Conservation (phyloP, 164 flowering plant genomes). For the Nymphaea colorata region DNA sequence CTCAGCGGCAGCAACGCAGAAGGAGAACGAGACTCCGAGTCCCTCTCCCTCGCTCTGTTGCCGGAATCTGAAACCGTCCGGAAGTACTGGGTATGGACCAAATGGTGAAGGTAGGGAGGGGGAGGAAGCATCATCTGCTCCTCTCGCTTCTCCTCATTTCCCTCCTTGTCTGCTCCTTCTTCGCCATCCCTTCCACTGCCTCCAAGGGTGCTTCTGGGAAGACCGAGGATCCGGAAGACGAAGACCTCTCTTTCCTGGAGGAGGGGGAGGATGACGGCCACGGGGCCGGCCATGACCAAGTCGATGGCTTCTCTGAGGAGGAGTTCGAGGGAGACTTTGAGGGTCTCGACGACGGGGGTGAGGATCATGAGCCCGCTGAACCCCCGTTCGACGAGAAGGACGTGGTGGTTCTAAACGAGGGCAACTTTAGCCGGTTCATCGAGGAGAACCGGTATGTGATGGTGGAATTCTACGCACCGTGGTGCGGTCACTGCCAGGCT, state of each 20-base stretch:
- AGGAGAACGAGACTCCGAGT: no score
- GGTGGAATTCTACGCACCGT: constrained; percentile 96
- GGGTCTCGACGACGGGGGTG: constrained; percentile 21
- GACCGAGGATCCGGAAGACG: constrained; percentile 38
- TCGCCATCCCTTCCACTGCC: constrained; percentile 18
- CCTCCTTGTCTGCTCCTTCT: constrained; percentile 22
- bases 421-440: constrained; percentile 58
- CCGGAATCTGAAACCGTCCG: no score
- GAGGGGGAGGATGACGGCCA: constrained; percentile 18
- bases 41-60: no score
- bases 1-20: no score
- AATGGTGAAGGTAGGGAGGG: not conserved
- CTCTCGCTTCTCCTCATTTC: constrained; percentile 21
- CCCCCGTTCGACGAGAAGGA: constrained; percentile 69
- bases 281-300: not conserved
- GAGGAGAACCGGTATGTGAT: constrained; percentile 58
- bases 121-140: not conserved
- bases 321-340: constrained; percentile 25
- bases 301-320: constrained; percentile 12
- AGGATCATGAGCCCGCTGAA: constrained; percentile 16
- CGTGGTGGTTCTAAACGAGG: constrained; percentile 64
- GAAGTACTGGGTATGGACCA: not conserved
- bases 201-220: constrained; percentile 15
- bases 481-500: constrained; percentile 92
- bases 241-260: constrained; percentile 63